These are phyloP conservation scores for Teunomyces gatunensis DNA, from an alignment of 805 yeast genomes.

Conservation along the genomic window DNA sequence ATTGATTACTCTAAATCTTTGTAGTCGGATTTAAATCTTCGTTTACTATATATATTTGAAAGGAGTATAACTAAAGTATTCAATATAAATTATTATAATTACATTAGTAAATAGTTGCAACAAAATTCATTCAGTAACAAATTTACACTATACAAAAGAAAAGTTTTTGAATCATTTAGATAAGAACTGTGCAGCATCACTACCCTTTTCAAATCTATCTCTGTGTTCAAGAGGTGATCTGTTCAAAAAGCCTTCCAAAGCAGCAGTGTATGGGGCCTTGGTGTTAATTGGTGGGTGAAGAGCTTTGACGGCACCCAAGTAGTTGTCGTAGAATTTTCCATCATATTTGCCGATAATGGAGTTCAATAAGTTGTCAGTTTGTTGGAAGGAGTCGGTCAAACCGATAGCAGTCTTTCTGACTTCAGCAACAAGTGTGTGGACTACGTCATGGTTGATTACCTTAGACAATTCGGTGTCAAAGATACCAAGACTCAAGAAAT, in stretches of 20 bases:
- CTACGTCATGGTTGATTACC: constrained; percentile 21
- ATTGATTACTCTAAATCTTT: too few relatives aligned
- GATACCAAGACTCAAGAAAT: constrained; percentile 37
- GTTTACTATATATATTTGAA: too few relatives aligned
- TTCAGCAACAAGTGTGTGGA: constrained; percentile 32
- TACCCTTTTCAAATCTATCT: constrained; percentile 37
- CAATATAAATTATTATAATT: too few relatives aligned
- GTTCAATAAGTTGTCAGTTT: constrained; percentile 42
- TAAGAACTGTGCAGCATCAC: constrained; percentile 32
- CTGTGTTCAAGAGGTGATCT: constrained; percentile 35
- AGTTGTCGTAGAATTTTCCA: constrained; percentile 45
- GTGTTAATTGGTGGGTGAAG: constrained; percentile 31
- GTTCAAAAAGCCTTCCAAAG: constrained; percentile 40
- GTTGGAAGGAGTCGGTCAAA: constrained; percentile 44
- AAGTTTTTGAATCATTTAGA: constrained; percentile 15
- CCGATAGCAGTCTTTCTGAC: constrained; percentile 42
- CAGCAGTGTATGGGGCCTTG: constrained; percentile 42
- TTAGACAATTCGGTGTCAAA: constrained; percentile 28
- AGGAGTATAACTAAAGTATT: too few relatives aligned
- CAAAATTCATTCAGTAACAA: neutral
- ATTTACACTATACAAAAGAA: neutral
- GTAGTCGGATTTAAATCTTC: too few relatives aligned
- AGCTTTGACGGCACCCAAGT: constrained; percentile 34
- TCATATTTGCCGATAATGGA: constrained; percentile 42
- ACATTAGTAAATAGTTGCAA: too few relatives aligned